phyloP scores from a whole-genome alignment of 2,329 filamentous ascomycete species.

The Didymella pomorum region DNA sequence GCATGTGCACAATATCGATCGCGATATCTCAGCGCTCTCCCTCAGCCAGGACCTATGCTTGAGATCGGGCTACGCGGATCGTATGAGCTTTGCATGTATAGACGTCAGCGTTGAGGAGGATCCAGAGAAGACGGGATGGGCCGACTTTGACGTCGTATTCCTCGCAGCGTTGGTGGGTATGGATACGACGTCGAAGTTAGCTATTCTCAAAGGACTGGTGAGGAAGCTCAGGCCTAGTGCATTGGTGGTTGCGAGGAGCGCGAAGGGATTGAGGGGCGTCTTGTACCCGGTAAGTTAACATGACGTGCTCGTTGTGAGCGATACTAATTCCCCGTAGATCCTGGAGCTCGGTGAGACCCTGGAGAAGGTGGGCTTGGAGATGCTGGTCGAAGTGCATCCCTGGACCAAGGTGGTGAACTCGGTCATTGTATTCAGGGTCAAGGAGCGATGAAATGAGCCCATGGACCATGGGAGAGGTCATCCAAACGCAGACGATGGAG shows the following conservation, averaged over 20 bases:
- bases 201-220: conserved; percentile 50
- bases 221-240: conserved; percentile 53
- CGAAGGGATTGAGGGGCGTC: conserved; percentile 54
- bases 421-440: conserved; percentile 52
- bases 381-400: conserved; percentile 58
- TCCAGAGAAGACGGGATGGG: conserved; percentile 34
- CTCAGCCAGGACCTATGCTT: conserved; percentile 43
- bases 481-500: not conserved
- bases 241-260: conserved; percentile 58
- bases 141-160: conserved; percentile 57
- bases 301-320: not conserved
- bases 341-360: conserved; percentile 50
- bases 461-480: not conserved
- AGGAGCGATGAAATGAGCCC: conserved; percentile 1
- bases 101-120: conserved; percentile 37
- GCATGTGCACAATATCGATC: conserved; percentile 55
- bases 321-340: conserved; percentile 37
- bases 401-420: conserved; percentile 61
- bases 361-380: conserved; percentile 46
- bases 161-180: conserved; percentile 60
- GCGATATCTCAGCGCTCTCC: conserved; percentile 47
- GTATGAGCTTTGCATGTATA: conserved; percentile 52
- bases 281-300: conserved; percentile 57
- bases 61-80: conserved; percentile 39
- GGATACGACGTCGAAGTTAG: conserved; percentile 54